Base-by-base conservation (phyloP, 2,329 filamentous ascomycete genomes). In the Nemania sp. region DNA sequence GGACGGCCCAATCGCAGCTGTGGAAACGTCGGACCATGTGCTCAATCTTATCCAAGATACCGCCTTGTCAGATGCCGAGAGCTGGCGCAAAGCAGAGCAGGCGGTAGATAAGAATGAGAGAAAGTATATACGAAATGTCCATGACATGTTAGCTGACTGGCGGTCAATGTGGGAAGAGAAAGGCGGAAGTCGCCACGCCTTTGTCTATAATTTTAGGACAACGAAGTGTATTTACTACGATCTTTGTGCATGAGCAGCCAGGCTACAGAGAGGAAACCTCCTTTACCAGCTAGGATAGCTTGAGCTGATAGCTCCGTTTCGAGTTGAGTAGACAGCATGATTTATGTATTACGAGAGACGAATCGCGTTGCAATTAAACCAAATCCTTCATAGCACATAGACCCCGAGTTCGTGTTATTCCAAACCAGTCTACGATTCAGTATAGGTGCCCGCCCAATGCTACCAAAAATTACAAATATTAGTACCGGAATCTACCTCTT, bases 181-280 rank as follows among this genome's bases (percentile, higher is more conserved):
- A 70, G 78, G 84, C 3, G 87, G 85, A 8, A 86, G 87, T 26
- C 86, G 88, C 54, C 92, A 94, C 77, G 92, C 93, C 11, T 97
- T 97, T 80, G 87, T 98, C 60, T 97, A 97, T 81, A 97, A 97
- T 75, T 97, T 97, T 74, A 86, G 94, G 67, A 97, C 93, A 10
- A 92, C 92, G 0, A 90, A 87, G 66, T 94, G 93, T 78, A 86
- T 97, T 58, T 93, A 95, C 77, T 97, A 97, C 79, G 94, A 97
- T 80, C 80, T 98, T 51, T 83, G 27, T 53, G 70, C 41, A 63
- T 64, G 54, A 64, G 43, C 32, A 15, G 56, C 41, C 29, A 58
- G 27, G 18, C 22, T 5, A 60, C 43, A 35, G 57, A 27, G 18
- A 13, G n/a, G 41, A 53, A n/a, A 43, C 29, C 41, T n/a, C 18